A percentile compares a stretch with the other conserved stretches of the same genome.
phyloP scores from a whole-genome alignment of 2,329 filamentous ascomycete genomes.

The Lecanosticta acicola region DNA sequence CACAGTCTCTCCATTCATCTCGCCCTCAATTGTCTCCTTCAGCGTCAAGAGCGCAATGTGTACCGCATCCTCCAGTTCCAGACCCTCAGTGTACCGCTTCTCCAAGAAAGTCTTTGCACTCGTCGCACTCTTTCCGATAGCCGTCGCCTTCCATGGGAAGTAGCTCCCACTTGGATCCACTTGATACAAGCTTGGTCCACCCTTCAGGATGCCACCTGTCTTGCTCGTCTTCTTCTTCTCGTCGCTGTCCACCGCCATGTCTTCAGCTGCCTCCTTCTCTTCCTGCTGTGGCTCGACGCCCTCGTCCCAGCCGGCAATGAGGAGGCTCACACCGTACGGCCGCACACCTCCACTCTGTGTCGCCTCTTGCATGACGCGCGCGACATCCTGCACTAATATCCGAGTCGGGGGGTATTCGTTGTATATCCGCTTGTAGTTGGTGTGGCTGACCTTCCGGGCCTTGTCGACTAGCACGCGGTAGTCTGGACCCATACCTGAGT shows the following conservation, averaged over 20 bases:
- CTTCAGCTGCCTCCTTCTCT: constrained; percentile 56
- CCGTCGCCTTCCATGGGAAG: constrained; percentile 98
- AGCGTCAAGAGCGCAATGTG: constrained; percentile 95
- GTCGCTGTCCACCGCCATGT: constrained; percentile 48
- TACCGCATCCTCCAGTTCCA: constrained; percentile 96
- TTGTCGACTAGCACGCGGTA: constrained; percentile 97
- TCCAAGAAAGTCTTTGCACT: constrained; percentile 98
- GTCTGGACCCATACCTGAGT: constrained; percentile 97
- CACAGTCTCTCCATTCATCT: constrained; percentile 96
- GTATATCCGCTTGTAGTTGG: constrained; percentile 98
- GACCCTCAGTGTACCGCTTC: constrained; percentile 95
- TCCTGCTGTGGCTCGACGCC: constrained; percentile 82
- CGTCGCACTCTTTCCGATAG: constrained; percentile 96
- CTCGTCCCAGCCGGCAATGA: constrained; percentile 97
- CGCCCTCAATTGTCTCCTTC: constrained; percentile 98
- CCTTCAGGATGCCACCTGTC: constrained; percentile 92
- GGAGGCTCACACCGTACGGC: constrained; percentile 90
- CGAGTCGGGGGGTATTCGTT: constrained; percentile 99
- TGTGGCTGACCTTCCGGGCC: constrained; percentile 96
- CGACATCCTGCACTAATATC: constrained; percentile 98
- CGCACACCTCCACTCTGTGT: constrained; percentile 96
- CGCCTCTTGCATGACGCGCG: constrained; percentile 96
- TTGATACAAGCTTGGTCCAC: constrained; percentile 95
- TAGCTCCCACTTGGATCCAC: constrained; percentile 98
- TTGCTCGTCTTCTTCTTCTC: constrained; percentile 71